phyloP scores from a whole-genome alignment of 2,329 filamentous ascomycete genomes.

The Phoma sp. region DNA sequence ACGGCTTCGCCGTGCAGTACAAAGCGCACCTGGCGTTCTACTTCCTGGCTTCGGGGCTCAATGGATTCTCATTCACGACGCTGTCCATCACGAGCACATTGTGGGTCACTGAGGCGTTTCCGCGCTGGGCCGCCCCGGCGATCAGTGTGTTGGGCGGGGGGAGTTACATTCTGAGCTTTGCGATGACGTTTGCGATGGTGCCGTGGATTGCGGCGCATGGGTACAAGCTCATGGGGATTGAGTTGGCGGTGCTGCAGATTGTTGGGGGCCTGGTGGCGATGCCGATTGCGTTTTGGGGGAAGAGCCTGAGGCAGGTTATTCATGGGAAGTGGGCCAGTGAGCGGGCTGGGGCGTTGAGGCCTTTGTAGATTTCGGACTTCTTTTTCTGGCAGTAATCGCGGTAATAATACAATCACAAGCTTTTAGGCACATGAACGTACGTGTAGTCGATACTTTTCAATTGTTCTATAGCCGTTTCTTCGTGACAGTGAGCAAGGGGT shows the following conservation, averaged over 20 bases:
- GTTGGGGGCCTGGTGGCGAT: slow-evolving; percentile 30
- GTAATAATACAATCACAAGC: too few species aligned
- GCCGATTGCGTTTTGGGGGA: slow-evolving; percentile 42
- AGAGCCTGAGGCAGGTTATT: slow-evolving; percentile 35
- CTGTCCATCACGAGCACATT: slow-evolving; percentile 34
- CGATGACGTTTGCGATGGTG: slow-evolving; percentile 29
- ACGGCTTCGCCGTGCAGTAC: slow-evolving; percentile 30
- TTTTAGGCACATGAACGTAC: too few species aligned
- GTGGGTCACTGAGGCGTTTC: slow-evolving; percentile 44
- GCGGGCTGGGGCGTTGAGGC: slow-evolving; percentile 35
- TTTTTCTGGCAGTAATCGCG: too few species aligned
- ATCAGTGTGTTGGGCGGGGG: slow-evolving; percentile 34
- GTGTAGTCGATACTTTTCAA: too few species aligned
- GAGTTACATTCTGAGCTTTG: slow-evolving; percentile 30
- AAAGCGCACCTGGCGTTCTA: slow-evolving; percentile 21
- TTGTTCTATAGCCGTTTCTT: slow-evolving; percentile 3
- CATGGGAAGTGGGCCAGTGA: slow-evolving; percentile 36
- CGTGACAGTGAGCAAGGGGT: slow-evolving; percentile 7
- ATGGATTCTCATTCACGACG: slow-evolving; percentile 34
- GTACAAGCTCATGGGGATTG: slow-evolving; percentile 37
- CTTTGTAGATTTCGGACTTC: slow-evolving; percentile 14
- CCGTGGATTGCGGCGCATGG: slow-evolving; percentile 37
- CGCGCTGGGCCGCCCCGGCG: slow-evolving; percentile 41
- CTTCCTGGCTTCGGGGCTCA: slow-evolving; percentile 38
- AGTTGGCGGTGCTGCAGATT: slow-evolving; percentile 47